phyloP scores from a whole-genome alignment of 192 early-diverging fungal genomes.

The Linnemannia schmuckeri region DNA sequence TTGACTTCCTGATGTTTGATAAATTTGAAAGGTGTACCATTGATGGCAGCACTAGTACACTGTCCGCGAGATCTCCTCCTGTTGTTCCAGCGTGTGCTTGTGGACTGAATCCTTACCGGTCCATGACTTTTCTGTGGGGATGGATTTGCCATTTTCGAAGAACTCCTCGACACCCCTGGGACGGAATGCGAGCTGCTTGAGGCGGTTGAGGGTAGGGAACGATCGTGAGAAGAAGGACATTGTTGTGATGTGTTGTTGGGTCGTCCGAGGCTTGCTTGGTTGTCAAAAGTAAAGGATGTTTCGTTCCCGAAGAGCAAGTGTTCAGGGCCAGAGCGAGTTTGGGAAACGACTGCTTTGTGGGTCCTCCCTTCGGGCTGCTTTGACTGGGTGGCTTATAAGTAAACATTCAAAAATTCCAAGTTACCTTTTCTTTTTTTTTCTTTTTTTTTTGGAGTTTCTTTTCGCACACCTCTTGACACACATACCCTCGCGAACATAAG shows the following conservation, averaged over 20 bases:
- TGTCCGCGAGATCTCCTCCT: neutral
- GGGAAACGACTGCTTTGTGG: neutral
- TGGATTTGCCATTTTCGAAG: constrained; percentile 65
- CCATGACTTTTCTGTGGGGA: constrained; percentile 62
- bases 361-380: neutral
- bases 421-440: constrained; percentile 28
- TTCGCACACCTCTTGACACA: neutral
- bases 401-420: constrained; percentile 10
- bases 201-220: constrained; percentile 50
- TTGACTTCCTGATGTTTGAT: neutral
- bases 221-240: constrained; percentile 59
- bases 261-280: neutral
- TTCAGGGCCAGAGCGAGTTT: neutral
- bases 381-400: neutral
- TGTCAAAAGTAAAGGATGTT: constrained; percentile 10
- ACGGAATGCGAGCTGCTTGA: constrained; percentile 62
- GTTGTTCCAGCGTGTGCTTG: neutral
- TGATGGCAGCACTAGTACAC: neutral
- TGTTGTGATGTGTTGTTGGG: neutral
- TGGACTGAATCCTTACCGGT: constrained; percentile 54
- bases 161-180: constrained; percentile 74
- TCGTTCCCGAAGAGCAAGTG: neutral
- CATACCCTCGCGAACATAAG: neutral
- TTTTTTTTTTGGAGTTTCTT: constrained; percentile 1
- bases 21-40: neutral